Base-by-base conservation (phyloP, 2,329 filamentous ascomycete genomes). In the Arachnomyces sp. region DNA sequence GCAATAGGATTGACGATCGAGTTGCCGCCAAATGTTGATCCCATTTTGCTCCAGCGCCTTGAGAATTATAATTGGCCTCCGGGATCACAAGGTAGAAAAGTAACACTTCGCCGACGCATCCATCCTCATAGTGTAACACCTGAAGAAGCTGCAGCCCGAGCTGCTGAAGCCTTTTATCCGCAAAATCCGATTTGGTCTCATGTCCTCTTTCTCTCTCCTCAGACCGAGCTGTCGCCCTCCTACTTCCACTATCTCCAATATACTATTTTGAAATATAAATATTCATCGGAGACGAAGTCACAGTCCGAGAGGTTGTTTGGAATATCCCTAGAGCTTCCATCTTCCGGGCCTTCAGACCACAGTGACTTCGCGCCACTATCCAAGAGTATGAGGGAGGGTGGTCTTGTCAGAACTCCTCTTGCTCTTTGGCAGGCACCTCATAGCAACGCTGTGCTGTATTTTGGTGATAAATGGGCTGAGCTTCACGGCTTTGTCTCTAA, bases 231-330 rank as follows among this genome's bases (percentile, higher is more conserved):
- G 0, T 84, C 85, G 1, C 79, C 81, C 1, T 74, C 84, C 2
- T 96, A 87, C 57, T 90, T 83, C 47, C 86, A 94, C 47, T 94
- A 92, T 57, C 67, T 94, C 11, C 86, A 84, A 58, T 94, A 87
- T 58, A 63, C 74, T 1, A 65, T 90, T 1, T 66, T 96, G 3
- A 79, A 87, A 50, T 89, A 92, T 57, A 77, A 76, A 47, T 84
- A 94, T 60, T 87, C 86, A 0, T 55, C 61, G 56, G 52, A 61
- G 31, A 58, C 64, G 2, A 61, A 63, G 2, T 59, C 69, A 20
- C 57, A 57, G 4, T 67, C 54, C 58, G 72, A 68, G 1, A 70
- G 75, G 11, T 65, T 95, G 2, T 71, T 94, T 46, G 88, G 87
- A 2, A 76, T 95, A 39, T 88, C 84, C 42, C 75, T 96, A 3